These are phyloP conservation scores for Trametes elegans DNA, from an alignment of 768 basidiomycete genomes.

Conservation along the genomic window DNA sequence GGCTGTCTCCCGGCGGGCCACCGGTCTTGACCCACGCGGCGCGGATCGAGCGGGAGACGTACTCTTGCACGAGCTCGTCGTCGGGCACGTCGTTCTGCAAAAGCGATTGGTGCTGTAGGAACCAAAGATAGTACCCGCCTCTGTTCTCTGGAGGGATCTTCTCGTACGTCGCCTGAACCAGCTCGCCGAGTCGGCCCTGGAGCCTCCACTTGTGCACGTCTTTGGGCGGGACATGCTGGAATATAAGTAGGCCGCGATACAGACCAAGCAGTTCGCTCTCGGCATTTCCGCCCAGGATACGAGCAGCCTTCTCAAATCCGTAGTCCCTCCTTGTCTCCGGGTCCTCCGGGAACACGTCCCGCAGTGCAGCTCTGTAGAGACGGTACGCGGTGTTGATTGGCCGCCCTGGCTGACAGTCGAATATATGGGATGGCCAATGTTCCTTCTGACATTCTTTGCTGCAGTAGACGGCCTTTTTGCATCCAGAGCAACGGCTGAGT, in stretches of 20 bases:
- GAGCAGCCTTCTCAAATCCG: conserved; percentile 32
- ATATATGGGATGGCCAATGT: conserved; percentile 34
- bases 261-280: conserved; percentile 30
- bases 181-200: conserved; percentile 32
- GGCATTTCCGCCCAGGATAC: conserved; percentile 5
- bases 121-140: conserved; percentile 37
- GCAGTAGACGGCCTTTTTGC: conserved; percentile 34
- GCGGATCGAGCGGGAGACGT: background rate
- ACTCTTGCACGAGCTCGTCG: background rate
- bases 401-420: conserved; percentile 29
- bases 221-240: conserved; percentile 23
- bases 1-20: background rate
- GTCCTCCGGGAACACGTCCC: conserved; percentile 31
- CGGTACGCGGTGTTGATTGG: conserved; percentile 33
- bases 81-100: conserved; percentile 17
- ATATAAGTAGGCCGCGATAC: conserved; percentile 31
- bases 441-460: conserved; percentile 29
- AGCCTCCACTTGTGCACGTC: conserved; percentile 33
- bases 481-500: background rate
- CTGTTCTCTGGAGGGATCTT: conserved; percentile 23
- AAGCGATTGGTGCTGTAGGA: conserved; percentile 34
- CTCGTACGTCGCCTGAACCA: conserved; percentile 33
- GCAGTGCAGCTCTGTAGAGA: conserved; percentile 29
- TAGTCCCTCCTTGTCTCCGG: conserved; percentile 35
- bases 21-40: background rate